These are phyloP conservation scores for Penstemon barbatus DNA, from an alignment of 257 asterid species.

Conservation along the genomic window DNA sequence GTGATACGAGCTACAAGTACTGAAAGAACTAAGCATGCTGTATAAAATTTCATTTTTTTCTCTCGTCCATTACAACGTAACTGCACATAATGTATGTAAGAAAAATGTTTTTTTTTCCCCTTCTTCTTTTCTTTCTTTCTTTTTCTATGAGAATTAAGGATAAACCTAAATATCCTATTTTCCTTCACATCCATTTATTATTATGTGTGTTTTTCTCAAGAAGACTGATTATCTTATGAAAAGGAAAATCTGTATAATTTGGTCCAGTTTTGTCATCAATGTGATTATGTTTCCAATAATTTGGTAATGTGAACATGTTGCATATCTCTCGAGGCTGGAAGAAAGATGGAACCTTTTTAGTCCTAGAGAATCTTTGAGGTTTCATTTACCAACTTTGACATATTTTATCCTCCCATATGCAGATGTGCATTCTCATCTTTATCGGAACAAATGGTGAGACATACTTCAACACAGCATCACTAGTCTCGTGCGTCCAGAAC, in stretches of 20 bases:
- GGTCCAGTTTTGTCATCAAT: neutral
- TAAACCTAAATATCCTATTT: neutral
- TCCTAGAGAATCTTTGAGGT: neutral
- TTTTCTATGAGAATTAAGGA: neutral
- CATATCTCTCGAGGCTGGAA: neutral
- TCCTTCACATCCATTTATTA: neutral
- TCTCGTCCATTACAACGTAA: neutral
- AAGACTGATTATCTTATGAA: neutral
- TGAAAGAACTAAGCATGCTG: slow-evolving; percentile 17
- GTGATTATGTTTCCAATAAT: neutral
- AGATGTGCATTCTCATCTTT: slow-evolving; percentile 72
- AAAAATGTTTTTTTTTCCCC: neutral
- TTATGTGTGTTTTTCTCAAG: too few relatives aligned
- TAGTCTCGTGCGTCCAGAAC: slow-evolving; percentile 65
- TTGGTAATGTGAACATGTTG: neutral
- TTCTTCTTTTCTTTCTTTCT: neutral
- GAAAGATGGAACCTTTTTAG: neutral
- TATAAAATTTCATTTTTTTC: neutral
- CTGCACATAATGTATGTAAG: neutral
- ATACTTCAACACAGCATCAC: slow-evolving; percentile 62
- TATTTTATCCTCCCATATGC: slow-evolving; percentile 20
- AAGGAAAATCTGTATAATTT: neutral
- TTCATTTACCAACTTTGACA: slow-evolving; percentile 3
- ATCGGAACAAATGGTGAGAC: slow-evolving; percentile 75
- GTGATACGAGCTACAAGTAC: neutral